Evolutionary conservation across 148 eudicot species (phyloP).

Genomic region (Persicaria maculosa): DNA sequence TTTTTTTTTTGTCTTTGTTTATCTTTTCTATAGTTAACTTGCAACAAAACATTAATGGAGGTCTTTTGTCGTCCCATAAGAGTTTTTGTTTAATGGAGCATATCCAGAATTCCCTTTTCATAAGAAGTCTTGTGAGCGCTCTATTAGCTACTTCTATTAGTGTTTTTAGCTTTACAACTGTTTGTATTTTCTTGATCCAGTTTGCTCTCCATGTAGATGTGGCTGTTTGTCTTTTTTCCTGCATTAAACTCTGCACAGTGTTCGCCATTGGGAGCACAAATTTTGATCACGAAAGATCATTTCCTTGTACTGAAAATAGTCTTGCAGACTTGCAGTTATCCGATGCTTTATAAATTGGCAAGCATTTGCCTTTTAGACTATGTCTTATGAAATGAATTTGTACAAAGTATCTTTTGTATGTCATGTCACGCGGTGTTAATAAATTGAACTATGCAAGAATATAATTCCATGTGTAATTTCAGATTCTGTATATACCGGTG

Average conservation of each 20-base stretch:
- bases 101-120: background rate
- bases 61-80: background rate
- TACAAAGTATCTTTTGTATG: background rate
- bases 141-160: background rate
- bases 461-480: conserved; percentile 16
- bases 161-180: background rate
- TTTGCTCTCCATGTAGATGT: background rate
- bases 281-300: background rate
- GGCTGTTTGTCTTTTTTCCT: background rate
- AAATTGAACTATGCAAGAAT: background rate
- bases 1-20: background rate
- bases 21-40: background rate
- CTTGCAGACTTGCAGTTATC: background rate
- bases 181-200: background rate
- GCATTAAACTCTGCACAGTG: background rate
- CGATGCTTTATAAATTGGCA: background rate
- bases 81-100: background rate
- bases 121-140: background rate
- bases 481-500: conserved; percentile 95
- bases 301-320: background rate
- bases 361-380: background rate
- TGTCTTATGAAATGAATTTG: background rate
- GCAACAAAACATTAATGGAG: background rate
- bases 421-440: background rate
- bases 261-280: background rate